Evolutionary conservation across 306 rosid species (phyloP), one percentile per base, ranked within the genome.

Genomic region (Prunus padus): DNA sequence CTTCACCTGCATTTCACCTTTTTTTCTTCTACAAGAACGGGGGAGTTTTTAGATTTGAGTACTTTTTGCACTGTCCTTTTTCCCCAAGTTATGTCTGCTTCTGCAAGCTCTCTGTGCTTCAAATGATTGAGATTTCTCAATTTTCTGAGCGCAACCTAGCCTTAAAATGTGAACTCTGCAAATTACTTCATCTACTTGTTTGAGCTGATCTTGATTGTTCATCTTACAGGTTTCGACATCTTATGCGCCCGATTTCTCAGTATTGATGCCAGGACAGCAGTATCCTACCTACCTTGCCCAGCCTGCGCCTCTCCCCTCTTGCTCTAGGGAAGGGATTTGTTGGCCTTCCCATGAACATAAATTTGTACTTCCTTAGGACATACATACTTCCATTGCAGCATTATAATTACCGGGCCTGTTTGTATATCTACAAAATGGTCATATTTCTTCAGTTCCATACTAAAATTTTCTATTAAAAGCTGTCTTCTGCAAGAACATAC

Each of bases 251-350:
- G 98, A 93, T 82, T 82, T 91, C 57, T 86, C 96, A 63, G 96
- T 93, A 5, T 64, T 93, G 88, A 93, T 93, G 98, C 98, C 98
- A 30, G 98, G 98, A 30, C 92, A 91, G 87, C 85, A 87, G 30
- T 84, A 83, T 78, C 98, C 98, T 16, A 89, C 93, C 71, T 88
- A 80, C 84, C 85, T 93, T 19, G 98, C 98, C 2, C 93, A 89
- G 28, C 93, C 97, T 66, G 92, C 98, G 72, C 98, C 98, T 74
- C 83, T 93, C 30, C 97, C 98, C 22, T 89, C 97, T 11, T 90
- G 93, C 70, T 79, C 77, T 64, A 86, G 97, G 74, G 98, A 93
- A 82, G 81, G 88, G 76, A 76, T 76, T 71, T 77, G 73, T 77
- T 91, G 96, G 96, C 98, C 97, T 76, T 67, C 93, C 78, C 98